Evolutionary conservation across 1,139 yeast species (phyloP), one percentile per base, ranked within the genome.

Genomic region (Lodderomyces elongisporus): DNA sequence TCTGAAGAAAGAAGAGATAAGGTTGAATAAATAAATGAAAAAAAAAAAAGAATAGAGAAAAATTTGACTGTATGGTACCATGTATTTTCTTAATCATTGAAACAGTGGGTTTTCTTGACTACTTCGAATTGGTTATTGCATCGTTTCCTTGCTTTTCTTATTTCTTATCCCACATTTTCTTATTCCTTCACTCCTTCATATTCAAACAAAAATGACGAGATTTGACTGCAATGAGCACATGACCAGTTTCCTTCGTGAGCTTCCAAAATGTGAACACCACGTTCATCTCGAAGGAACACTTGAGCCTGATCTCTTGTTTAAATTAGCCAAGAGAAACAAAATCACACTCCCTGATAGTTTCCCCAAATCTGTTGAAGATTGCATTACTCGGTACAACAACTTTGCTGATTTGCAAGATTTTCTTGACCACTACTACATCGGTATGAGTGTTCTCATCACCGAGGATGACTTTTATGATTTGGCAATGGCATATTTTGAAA

Each of bases 191-290:
- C n/a, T n/a, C n/a, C n/a, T n/a, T n/a, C n/a, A n/a, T n/a, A n/a
- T n/a, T n/a, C n/a, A n/a, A n/a, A n/a, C n/a, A n/a, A n/a, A n/a
- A n/a, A n/a, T n/a, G 36, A 30, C 40, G 8, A 28, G 35, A 34
- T 42, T 37, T 39, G 49, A 45, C 25, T 45, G 49, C 31, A 33
- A 36, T 26, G 42, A 45, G 17, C 50, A 48, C 31, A 45, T 55
- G 44, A 43, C 46, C 17, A 42, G 44, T 32, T 83, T 82, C 55
- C 67, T 83, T 36, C 60, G 57, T 27, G 87, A 79, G 43, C 61
- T 83, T 30, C 91, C 93, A 36, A 83, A 83, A 55, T 83, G 91
- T 63, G 93, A 83, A 54, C 91, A 83, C 51, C 93, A 83, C 49
- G 74, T 83, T 36, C 93, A 83, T 55, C 56, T 83, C 34, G 93